phyloP scores from a whole-genome alignment of 805 yeast species.

The Monosporozyma aerobia region DNA sequence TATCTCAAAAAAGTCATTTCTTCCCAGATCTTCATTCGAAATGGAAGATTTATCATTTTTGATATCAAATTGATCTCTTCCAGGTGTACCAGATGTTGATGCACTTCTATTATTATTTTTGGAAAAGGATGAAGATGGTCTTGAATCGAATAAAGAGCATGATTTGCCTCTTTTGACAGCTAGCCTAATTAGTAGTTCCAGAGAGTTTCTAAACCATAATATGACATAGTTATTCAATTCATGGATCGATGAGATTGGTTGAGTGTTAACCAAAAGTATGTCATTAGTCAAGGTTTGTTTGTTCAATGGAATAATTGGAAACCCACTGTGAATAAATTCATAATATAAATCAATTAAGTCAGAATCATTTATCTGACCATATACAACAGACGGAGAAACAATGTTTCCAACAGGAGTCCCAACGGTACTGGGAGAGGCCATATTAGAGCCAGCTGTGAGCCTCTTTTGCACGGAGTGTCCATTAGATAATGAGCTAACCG shows the following conservation, averaged over 20 bases:
- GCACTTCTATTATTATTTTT: background rate
- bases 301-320: slow-evolving; percentile 33
- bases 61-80: slow-evolving; percentile 2
- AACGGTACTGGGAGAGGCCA: background rate
- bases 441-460: background rate
- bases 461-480: background rate
- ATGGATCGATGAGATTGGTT: slow-evolving; percentile 25
- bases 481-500: background rate
- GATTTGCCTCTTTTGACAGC: slow-evolving; percentile 16
- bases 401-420: background rate
- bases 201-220: slow-evolving; percentile 27
- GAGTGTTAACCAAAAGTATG: slow-evolving; percentile 23
- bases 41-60: background rate
- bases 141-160: slow-evolving; percentile 10
- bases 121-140: background rate
- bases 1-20: slow-evolving; percentile 15
- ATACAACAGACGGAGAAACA: slow-evolving; percentile 6
- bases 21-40: background rate
- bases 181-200: slow-evolving; percentile 25
- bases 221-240: slow-evolving; percentile 27
- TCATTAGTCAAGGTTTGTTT: slow-evolving; percentile 26
- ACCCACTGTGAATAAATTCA: slow-evolving; percentile 36
- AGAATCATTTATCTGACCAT: slow-evolving; percentile 26
- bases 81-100: slow-evolving; percentile 1
- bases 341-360: slow-evolving; percentile 39